phyloP scores from a whole-genome alignment of 164 flowering plant genomes.

The Chimonanthus salicifolius region DNA sequence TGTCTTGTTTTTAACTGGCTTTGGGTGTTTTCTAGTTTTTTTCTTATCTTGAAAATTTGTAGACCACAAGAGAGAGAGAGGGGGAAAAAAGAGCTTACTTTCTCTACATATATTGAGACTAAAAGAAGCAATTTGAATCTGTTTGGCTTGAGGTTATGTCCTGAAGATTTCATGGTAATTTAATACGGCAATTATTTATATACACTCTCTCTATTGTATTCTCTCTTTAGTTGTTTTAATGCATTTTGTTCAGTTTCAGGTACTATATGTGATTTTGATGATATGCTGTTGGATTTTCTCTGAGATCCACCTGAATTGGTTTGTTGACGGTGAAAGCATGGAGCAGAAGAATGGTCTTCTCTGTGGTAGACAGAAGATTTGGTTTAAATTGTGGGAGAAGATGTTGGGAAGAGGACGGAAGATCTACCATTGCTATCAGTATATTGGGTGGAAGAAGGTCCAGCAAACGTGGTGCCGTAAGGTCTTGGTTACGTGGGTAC shows the following conservation, averaged over 20 bases:
- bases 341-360: conserved; percentile 36
- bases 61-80: too few relatives aligned
- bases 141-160: too few relatives aligned
- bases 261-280: conserved; percentile 54
- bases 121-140: too few relatives aligned
- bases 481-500: conserved; percentile 47
- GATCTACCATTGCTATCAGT: conserved; percentile 42
- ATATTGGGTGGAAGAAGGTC: conserved; percentile 43
- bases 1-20: too few relatives aligned
- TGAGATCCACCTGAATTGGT: conserved; percentile 59
- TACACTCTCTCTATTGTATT: too few relatives aligned
- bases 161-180: not conserved
- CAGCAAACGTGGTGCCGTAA: conserved; percentile 52
- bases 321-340: conserved; percentile 45
- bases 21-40: too few relatives aligned
- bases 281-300: conserved; percentile 55
- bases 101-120: too few relatives aligned
- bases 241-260: conserved; percentile 49
- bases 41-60: too few relatives aligned
- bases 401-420: conserved; percentile 33
- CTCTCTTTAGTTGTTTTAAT: conserved; percentile 15
- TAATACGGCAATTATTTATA: too few relatives aligned
- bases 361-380: conserved; percentile 38
- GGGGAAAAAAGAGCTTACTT: too few relatives aligned
- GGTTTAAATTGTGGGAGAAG: conserved; percentile 49